A percentile compares a stretch with the other conserved stretches of the same genome.
Conservation (phyloP, 768 basidiomycete genomes). For the Pleurotus pulmonarius region DNA sequence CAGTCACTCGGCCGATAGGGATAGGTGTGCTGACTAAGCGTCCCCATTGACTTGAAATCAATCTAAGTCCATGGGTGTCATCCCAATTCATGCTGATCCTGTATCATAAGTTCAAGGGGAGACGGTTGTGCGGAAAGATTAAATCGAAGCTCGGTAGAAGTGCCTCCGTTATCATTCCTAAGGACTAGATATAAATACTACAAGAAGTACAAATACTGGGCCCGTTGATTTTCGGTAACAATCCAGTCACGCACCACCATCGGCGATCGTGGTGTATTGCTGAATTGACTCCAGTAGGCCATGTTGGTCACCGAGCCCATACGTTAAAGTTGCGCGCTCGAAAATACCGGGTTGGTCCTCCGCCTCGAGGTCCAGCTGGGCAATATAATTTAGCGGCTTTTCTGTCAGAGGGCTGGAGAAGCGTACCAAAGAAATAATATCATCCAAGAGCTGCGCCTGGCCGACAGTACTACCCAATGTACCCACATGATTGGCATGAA, state of each 20-base stretch:
- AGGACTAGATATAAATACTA: no score
- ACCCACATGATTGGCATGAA: slow-evolving; percentile 67
- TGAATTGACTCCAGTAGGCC: slow-evolving; percentile 51
- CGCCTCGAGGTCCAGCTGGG: slow-evolving; percentile 52
- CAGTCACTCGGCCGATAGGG: no score
- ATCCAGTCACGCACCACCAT: not conserved
- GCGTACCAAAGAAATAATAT: slow-evolving; percentile 80
- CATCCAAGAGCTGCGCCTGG: slow-evolving; percentile 91
- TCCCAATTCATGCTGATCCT: no score
- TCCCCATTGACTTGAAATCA: no score
- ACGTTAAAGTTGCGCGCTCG: slow-evolving; percentile 73
- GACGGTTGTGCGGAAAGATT: no score
- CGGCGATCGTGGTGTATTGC: not conserved
- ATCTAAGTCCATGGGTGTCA: no score
- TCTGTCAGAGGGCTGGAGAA: slow-evolving; percentile 2
- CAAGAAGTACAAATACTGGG: no score
- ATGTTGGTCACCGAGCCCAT: slow-evolving; percentile 80
- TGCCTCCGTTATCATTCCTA: no score
- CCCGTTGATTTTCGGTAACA: no score
- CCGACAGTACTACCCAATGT: slow-evolving; percentile 77
- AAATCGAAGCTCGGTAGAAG: no score
- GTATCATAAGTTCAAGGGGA: no score
- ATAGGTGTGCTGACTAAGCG: no score
- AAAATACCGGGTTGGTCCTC: slow-evolving; percentile 52
- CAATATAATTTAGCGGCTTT: not conserved